phyloP scores from a whole-genome alignment of 2,329 filamentous ascomycete species.

The Xylariaceae sp. region DNA sequence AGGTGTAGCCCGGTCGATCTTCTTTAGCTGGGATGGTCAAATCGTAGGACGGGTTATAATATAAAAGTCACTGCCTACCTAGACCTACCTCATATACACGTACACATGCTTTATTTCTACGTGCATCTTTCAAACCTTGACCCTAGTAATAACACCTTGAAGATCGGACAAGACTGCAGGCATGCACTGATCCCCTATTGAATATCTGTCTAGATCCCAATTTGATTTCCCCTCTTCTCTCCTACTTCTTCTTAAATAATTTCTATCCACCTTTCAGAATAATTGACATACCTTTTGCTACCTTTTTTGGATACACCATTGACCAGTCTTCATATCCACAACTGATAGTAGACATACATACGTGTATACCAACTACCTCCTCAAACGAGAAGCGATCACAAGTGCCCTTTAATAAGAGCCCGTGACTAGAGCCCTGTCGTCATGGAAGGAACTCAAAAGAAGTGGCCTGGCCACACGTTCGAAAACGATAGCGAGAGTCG shows the following conservation, averaged over 20 bases:
- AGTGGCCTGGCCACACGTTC: background rate
- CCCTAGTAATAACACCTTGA: background rate
- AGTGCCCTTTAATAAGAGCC: background rate
- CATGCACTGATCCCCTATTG: background rate
- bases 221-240: no score
- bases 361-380: background rate
- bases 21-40: background rate
- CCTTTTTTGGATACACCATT: no score
- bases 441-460: slow-evolving; percentile 5
- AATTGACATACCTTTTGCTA: no score
- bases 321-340: no score
- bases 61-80: background rate
- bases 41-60: no score
- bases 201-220: background rate
- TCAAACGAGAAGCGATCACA: background rate
- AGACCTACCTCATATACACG: background rate
- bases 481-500: background rate
- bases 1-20: no score
- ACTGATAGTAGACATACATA: no score
- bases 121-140: background rate
- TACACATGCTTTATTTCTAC: no score
- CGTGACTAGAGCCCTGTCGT: background rate
- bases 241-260: no score
- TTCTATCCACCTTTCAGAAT: no score
- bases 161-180: background rate